Base-by-base conservation (phyloP, 805 yeast genomes). In the Sugiyamaella qingdaonensis region DNA sequence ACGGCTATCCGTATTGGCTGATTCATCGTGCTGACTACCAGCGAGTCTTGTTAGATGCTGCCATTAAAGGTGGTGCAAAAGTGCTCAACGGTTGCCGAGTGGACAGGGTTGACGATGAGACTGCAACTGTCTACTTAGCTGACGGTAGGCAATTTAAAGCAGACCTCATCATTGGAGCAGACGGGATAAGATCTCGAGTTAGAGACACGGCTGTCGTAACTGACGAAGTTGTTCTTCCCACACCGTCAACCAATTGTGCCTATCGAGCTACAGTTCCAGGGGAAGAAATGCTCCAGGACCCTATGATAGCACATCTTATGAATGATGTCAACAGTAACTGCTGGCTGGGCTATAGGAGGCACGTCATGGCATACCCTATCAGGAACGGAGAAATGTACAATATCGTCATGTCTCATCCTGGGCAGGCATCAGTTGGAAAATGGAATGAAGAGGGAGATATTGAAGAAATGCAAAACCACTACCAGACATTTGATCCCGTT, bases 11-110 rank as follows among this genome's bases (percentile, higher is more conserved):
- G 18, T 66, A 64, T 47, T 60, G 61, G 46, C 66, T 61, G 48
- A 53, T 65, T 29, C 70, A 66, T 51, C 56, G 70, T 11, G 70
- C 70, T 2, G 69, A 66, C 49, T 65, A 58, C 48, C 68, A 64
- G 41, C 51, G 54, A 27, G 64, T 61, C 9, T 55, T 66, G 35
- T 61, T 60, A 14, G 57, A 58, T 2, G 49, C 64, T 32, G 68
- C 68, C 9, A n/a, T 31, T 9, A 63, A 59, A 46, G 50, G 55
- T 2, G 66, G 66, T 7, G 65, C 61, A 27, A 54, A 57, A 4
- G 44, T 65, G 18, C 19, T 46, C 19, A 54, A 59, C 51, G 53
- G 55, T 31, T 32, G 54, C 14, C 48, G 51, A 13, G 66, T 65
- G 7, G 52, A 44, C 29, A 19, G 51, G 9, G 56, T 65, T 32